phyloP scores from a whole-genome alignment of 2,329 filamentous ascomycete genomes.

The Stemphylium vesicarium region DNA sequence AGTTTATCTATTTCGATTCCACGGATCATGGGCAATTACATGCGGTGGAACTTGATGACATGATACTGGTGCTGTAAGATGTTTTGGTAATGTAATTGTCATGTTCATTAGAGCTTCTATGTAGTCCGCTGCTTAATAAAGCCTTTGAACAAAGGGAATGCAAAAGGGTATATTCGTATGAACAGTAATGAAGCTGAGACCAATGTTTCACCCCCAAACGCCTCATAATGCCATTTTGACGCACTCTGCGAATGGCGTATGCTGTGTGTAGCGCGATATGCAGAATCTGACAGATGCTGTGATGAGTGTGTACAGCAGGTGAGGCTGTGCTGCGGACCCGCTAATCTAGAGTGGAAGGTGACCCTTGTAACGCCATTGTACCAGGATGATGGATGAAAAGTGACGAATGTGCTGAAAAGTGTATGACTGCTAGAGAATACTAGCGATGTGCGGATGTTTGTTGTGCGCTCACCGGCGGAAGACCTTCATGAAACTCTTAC shows the following conservation, averaged over 20 bases:
- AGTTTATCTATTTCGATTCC: not conserved
- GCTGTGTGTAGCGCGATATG: constrained; percentile 11
- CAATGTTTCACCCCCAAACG: not conserved
- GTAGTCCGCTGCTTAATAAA: not conserved
- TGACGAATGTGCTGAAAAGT: not conserved
- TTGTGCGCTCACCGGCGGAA: constrained; percentile 44
- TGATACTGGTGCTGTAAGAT: not conserved
- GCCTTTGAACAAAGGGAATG: constrained; percentile 8
- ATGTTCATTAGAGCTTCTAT: constrained; percentile 10
- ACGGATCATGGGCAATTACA: not conserved
- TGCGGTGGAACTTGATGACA: not conserved
- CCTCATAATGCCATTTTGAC: constrained; percentile 9
- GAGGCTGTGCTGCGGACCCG: constrained; percentile 6
- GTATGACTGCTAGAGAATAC: too few relatives aligned
- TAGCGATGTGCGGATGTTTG: too few relatives aligned
- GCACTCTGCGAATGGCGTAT: constrained; percentile 5
- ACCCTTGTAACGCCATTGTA: constrained; percentile 1
- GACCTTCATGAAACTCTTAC: constrained; percentile 56
- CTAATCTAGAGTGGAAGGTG: not conserved
- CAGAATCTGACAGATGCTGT: constrained; percentile 8
- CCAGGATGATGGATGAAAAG: not conserved
- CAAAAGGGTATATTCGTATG: constrained; percentile 15
- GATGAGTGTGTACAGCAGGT: constrained; percentile 5
- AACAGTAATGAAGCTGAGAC: constrained; percentile 1
- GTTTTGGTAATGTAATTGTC: not conserved